A percentile compares a stretch with the other conserved stretches of the same genome.
phyloP scores from a whole-genome alignment of 129 eudicot genomes.

The Pseudognaphalium luteoalbum region DNA sequence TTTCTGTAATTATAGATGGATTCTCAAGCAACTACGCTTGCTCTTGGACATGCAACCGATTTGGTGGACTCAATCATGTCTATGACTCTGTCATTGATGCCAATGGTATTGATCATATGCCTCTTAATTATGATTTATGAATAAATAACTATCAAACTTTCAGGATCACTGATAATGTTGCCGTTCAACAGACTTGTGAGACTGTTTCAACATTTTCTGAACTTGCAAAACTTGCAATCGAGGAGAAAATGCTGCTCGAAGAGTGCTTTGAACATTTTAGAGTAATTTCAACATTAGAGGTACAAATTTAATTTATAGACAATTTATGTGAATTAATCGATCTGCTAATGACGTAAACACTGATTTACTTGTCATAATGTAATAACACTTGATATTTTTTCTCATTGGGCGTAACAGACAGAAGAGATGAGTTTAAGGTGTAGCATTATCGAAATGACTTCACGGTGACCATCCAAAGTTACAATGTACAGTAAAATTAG shows the following conservation, averaged over 20 bases:
- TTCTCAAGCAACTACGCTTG: conserved; percentile 36
- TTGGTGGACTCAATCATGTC: conserved; percentile 39
- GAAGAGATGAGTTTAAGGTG: conserved; percentile 58
- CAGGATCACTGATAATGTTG: neutral
- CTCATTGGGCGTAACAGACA: conserved; percentile 31
- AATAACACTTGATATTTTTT: neutral
- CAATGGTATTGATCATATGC: conserved; percentile 35
- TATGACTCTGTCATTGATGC: conserved; percentile 29
- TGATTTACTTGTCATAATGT: neutral
- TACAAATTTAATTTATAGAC: neutral
- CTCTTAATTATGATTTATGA: too few relatives aligned
- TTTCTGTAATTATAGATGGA: conserved; percentile 44
- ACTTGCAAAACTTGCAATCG: conserved; percentile 54
- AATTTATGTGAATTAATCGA: neutral
- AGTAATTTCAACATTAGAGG: conserved; percentile 61
- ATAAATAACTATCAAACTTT: neutral
- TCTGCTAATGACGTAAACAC: neutral
- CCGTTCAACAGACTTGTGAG: conserved; percentile 34
- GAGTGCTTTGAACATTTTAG: conserved; percentile 64
- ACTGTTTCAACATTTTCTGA: conserved; percentile 39
- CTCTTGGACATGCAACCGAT: conserved; percentile 56
- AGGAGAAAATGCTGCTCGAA: conserved; percentile 64
- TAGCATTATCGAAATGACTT: conserved; percentile 34
- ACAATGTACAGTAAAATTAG: neutral
- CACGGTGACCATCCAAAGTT: conserved; percentile 2